Base-by-base conservation (phyloP, 306 rosid species). In the Arachis hypogaea region DNA sequence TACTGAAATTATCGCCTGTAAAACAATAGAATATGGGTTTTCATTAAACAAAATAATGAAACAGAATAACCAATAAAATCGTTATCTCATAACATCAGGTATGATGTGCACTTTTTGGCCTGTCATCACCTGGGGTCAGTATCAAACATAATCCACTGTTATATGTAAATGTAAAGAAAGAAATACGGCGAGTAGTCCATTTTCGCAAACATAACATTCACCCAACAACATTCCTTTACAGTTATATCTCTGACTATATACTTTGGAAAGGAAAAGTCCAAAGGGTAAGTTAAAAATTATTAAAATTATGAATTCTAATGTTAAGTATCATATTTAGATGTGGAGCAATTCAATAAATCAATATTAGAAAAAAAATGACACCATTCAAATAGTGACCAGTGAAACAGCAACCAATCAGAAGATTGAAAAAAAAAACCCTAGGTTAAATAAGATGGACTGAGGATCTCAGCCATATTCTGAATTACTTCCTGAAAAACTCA, bases 1-100 rank as follows among this genome's bases (percentile, higher is more conserved):
- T 49, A 40, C 30, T 63, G 36, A 11, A 10, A 65, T 80, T 68
- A 84, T 55, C 77, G 69, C 85, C 82, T 80, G 85, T 40, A 9
- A 16, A 69, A 69, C 66, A 67, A 73, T 5, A 64, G 16, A 70
- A 52, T 57, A 45, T 66, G 64, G 10, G 42, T 22, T 64, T 68
- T 60, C 60, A 69, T 44, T 40, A 6, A 50, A 63, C 45, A 51
- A 44, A 38, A 11, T 33, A 30, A 38, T 33, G 63, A 60, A 55
- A 68, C 68, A 42, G 59, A 71, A 51, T 33, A 83, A 62, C 3
- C 72, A 66, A 11, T 12, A 12, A 29, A 6, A 8, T 5, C 11
- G 40, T 66, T 56, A 30, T 18, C 40, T 47, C 0, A 54, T 65
- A 43, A 60, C 30, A 41, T 11, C 46, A 60, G 50, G 38, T 29